Evolutionary conservation across 2,329 filamentous ascomycete species (phyloP).

Genomic region (Hysterium pulicare): DNA sequence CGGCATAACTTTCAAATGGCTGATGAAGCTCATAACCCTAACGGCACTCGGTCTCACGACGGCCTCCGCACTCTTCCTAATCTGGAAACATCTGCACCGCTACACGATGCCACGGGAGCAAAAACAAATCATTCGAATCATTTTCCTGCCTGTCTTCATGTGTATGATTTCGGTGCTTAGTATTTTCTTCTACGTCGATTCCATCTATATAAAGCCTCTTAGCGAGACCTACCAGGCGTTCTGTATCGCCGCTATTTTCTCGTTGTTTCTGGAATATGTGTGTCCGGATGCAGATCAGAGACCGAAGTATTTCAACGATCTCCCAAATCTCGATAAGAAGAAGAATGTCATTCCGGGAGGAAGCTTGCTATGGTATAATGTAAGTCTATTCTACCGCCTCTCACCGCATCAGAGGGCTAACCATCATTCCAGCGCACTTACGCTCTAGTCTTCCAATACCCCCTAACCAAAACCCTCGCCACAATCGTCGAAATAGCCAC

Average conservation of each 20-base stretch:
- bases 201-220: constrained; percentile 25
- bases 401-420: constrained; percentile 8
- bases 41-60: constrained; percentile 13
- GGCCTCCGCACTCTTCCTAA: constrained; percentile 15
- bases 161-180: constrained; percentile 17
- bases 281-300: constrained; percentile 9
- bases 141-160: constrained; percentile 19
- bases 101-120: constrained; percentile 28
- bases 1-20: constrained; percentile 7
- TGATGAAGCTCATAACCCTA: constrained; percentile 14
- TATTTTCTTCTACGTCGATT: constrained; percentile 19
- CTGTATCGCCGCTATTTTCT: constrained; percentile 21
- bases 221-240: constrained; percentile 27
- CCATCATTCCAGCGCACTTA: constrained; percentile 13
- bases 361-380: constrained; percentile 6
- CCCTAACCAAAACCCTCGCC: constrained; percentile 16
- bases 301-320: constrained; percentile 2
- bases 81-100: constrained; percentile 20
- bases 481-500: constrained; percentile 19
- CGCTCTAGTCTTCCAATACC: constrained; percentile 27
- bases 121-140: constrained; percentile 26
- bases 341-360: constrained; percentile 3
- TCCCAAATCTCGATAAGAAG: constrained; percentile 5
- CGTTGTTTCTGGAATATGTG: constrained; percentile 23
- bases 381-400: constrained; percentile 1